Conservation (phyloP, 1,139 yeast species). For the Yamadazyma aaseri region DNA sequence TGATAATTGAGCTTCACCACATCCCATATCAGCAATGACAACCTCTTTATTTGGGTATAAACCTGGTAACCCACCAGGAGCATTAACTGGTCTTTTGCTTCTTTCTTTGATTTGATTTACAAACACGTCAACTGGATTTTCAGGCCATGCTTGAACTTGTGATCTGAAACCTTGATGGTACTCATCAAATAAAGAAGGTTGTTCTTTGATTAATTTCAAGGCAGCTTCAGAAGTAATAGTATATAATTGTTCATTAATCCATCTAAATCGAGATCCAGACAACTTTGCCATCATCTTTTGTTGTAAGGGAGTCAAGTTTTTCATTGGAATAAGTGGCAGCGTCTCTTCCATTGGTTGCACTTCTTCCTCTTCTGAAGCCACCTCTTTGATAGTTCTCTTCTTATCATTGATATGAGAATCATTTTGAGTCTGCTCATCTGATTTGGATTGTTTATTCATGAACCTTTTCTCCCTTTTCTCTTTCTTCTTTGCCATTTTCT, state of each 20-base stretch:
- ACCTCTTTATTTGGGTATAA: slow-evolving; percentile 45
- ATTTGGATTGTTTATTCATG: slow-evolving; percentile 13
- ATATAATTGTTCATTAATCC: slow-evolving; percentile 95
- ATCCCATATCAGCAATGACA: slow-evolving; percentile 96
- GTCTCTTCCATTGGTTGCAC: slow-evolving; percentile 9
- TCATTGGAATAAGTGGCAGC: slow-evolving; percentile 20
- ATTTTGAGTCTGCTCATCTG: slow-evolving; percentile 7
- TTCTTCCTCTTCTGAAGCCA: slow-evolving; percentile 4
- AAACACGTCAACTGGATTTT: slow-evolving; percentile 90
- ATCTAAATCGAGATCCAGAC: slow-evolving; percentile 91
- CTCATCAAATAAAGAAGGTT: slow-evolving; percentile 88
- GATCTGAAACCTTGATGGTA: slow-evolving; percentile 93
- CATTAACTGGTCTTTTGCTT: slow-evolving; percentile 67
- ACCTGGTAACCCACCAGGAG: slow-evolving; percentile 95
- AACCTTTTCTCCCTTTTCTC: slow-evolving; percentile 8
- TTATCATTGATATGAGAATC: slow-evolving; percentile 6
- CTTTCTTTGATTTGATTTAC: slow-evolving; percentile 68
- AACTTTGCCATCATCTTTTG: slow-evolving; percentile 94
- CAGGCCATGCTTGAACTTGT: slow-evolving; percentile 97
- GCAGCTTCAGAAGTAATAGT: slow-evolving; percentile 83
- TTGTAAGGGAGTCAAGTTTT: slow-evolving; percentile 82
- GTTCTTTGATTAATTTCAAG: slow-evolving; percentile 64
- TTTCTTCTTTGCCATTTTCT: slow-evolving; percentile 27
- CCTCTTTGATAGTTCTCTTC: slow-evolving; percentile 8
- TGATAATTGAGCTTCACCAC: slow-evolving; percentile 93